Percentiles rank a stretch among this genome's conserved stretches.
These are phyloP conservation scores for Trypanosomatidae sp. DNA, from an alignment of 208 protist species.

Conservation along the genomic window DNA sequence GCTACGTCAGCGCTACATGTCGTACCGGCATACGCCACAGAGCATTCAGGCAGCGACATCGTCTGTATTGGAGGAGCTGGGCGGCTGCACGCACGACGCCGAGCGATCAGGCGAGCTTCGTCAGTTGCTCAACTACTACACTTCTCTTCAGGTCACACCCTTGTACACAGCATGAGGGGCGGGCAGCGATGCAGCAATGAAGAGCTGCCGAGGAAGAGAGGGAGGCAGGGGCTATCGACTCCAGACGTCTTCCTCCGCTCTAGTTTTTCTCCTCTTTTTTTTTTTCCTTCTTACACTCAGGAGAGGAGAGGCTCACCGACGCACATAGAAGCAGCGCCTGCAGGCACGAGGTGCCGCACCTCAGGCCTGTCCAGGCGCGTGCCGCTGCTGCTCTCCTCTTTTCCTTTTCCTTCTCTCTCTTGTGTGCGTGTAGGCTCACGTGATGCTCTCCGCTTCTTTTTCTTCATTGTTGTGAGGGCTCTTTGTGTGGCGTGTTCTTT, in stretches of 20 bases:
- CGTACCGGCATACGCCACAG: slow-evolving; percentile 24
- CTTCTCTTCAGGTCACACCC: slow-evolving; percentile 25
- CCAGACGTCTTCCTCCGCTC: neutral
- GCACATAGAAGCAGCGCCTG: neutral
- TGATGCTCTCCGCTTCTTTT: neutral
- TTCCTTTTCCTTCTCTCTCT: neutral
- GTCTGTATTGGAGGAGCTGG: slow-evolving; percentile 54
- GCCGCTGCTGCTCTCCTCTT: neutral
- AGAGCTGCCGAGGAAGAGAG: neutral
- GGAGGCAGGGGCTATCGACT: neutral
- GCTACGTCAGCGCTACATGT: slow-evolving; percentile 28
- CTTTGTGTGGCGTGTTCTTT: neutral
- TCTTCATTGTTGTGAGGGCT: neutral
- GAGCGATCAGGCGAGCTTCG: slow-evolving; percentile 57
- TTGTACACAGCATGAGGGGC: slow-evolving; percentile 7
- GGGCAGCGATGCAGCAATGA: neutral
- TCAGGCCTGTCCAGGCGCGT: neutral
- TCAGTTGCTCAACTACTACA: slow-evolving; percentile 74
- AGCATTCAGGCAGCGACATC: slow-evolving; percentile 41
- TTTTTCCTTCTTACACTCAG: neutral
- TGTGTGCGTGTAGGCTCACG: neutral
- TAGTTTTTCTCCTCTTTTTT: neutral
- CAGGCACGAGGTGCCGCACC: neutral
- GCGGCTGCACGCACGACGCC: slow-evolving; percentile 51
- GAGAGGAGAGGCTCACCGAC: neutral